Evolutionary conservation across 176 grass and related monocot genomes (phyloP).

Genomic region (Microstegium vimineum): DNA sequence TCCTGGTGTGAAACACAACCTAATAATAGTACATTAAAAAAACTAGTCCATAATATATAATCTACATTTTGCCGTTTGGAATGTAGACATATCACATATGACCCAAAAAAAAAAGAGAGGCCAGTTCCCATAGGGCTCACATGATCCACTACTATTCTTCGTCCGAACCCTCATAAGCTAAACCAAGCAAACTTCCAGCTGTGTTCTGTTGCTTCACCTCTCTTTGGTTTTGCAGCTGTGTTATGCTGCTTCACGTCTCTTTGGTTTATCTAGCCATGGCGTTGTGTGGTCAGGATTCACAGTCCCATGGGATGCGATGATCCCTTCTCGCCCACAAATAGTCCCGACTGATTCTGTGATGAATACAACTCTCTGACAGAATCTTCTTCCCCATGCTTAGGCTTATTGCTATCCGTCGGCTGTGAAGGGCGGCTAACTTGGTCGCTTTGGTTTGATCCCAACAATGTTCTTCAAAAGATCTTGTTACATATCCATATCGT

Average conservation of each 20-base stretch:
- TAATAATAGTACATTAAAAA: no score
- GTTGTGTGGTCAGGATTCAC: background rate
- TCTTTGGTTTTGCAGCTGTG: no score
- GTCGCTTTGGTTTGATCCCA: constrained; percentile 76
- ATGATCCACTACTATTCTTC: constrained; percentile 44
- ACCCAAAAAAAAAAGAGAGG: no score
- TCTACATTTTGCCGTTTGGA: background rate
- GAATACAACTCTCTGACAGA: background rate
- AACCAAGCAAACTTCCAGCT: constrained; percentile 61
- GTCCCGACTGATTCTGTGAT: background rate
- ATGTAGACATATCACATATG: no score
- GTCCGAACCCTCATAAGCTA: constrained; percentile 70
- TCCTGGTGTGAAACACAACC: background rate
- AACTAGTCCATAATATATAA: constrained; percentile 21
- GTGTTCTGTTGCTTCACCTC: constrained; percentile 16
- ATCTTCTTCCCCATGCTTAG: constrained; percentile 17
- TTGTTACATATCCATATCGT: constrained; percentile 57
- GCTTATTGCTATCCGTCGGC: no score
- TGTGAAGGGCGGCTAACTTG: constrained; percentile 30
- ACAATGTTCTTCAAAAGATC: constrained; percentile 85
- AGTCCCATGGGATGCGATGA: constrained; percentile 7
- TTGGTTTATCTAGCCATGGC: no score
- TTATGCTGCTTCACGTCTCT: no score
- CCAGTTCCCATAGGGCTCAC: background rate
- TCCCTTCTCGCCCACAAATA: constrained; percentile 12